Conservation (phyloP, 169 alveolate species). For the Cryptosporidium sp. region DNA sequence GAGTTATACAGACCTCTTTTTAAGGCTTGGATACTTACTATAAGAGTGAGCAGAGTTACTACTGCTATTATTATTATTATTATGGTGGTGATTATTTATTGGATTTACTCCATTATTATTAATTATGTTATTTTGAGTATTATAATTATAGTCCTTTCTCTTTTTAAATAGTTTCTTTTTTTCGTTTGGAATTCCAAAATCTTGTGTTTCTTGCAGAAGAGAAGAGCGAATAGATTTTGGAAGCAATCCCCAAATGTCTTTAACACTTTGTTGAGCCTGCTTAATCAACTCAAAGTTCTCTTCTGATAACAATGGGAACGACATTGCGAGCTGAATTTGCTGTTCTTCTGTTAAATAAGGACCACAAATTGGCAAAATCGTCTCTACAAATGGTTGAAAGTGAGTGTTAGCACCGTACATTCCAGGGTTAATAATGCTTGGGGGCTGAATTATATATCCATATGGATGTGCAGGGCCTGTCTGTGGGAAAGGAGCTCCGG, state of each 20-base stretch:
- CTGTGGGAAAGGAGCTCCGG: slow-evolving; percentile 29
- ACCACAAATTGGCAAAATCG: slow-evolving; percentile 59
- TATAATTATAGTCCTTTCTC: slow-evolving; percentile 43
- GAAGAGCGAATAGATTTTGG: slow-evolving; percentile 62
- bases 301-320: slow-evolving; percentile 59
- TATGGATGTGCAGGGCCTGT: slow-evolving; percentile 31
- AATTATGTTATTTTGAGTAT: background rate
- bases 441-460: slow-evolving; percentile 45
- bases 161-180: slow-evolving; percentile 33
- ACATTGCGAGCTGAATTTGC: slow-evolving; percentile 49
- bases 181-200: background rate
- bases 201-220: slow-evolving; percentile 51
- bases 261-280: slow-evolving; percentile 72
- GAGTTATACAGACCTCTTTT: slow-evolving; percentile 28
- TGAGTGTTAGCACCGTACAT: slow-evolving; percentile 44
- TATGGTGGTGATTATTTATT: background rate
- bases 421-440: slow-evolving; percentile 1
- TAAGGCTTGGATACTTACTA: slow-evolving; percentile 45
- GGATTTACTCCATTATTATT: background rate
- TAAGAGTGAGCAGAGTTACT: background rate
- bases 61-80: background rate
- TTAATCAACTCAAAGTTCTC: slow-evolving; percentile 47
- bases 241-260: slow-evolving; percentile 53
- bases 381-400: slow-evolving; percentile 41
- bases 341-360: slow-evolving; percentile 73